Percentiles rank a stretch among this genome's conserved stretches.
phyloP scores from a whole-genome alignment of 345 rosid species.

The Erysimum cheiranthoides region DNA sequence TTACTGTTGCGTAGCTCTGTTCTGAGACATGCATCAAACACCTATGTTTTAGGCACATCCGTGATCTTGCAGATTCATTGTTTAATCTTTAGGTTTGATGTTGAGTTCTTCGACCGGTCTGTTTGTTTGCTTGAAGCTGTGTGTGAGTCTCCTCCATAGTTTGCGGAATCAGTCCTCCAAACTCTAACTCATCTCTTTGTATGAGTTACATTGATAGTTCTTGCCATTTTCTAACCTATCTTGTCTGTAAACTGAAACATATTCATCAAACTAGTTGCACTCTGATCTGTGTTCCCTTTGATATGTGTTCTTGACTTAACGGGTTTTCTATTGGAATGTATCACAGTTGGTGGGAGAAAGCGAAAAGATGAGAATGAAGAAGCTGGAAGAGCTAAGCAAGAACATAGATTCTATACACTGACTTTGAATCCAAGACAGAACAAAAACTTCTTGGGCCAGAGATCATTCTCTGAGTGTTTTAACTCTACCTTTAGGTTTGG shows the following conservation, averaged over 20 bases:
- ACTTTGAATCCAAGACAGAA: constrained; percentile 44
- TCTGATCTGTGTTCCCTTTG: constrained; percentile 14
- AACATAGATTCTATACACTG: constrained; percentile 58
- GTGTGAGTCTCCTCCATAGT: constrained; percentile 7
- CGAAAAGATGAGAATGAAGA: constrained; percentile 85
- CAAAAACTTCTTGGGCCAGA: constrained; percentile 30
- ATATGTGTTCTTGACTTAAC: constrained; percentile 3
- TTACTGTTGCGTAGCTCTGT: not conserved
- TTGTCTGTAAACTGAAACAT: constrained; percentile 3
- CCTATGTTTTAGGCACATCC: not conserved
- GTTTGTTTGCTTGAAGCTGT: not conserved
- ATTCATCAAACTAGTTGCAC: not conserved
- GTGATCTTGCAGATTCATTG: not conserved
- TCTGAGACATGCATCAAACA: constrained; percentile 9
- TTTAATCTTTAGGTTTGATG: not conserved
- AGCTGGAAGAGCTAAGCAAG: constrained; percentile 92
- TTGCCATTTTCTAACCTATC: constrained; percentile 10
- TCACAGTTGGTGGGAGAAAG: constrained; percentile 84
- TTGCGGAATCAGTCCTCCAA: constrained; percentile 1
- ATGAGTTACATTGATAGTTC: not conserved
- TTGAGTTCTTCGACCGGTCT: constrained; percentile 7
- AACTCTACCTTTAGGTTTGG: constrained; percentile 41
- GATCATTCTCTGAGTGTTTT: constrained; percentile 42
- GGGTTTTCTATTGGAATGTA: constrained; percentile 26
- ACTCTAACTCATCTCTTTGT: not conserved